Evolutionary conservation across 1,284 basidiomycete genomes (phyloP), one percentile per base, ranked within the genome.

Genomic region (Ustilago vetiveriae): DNA sequence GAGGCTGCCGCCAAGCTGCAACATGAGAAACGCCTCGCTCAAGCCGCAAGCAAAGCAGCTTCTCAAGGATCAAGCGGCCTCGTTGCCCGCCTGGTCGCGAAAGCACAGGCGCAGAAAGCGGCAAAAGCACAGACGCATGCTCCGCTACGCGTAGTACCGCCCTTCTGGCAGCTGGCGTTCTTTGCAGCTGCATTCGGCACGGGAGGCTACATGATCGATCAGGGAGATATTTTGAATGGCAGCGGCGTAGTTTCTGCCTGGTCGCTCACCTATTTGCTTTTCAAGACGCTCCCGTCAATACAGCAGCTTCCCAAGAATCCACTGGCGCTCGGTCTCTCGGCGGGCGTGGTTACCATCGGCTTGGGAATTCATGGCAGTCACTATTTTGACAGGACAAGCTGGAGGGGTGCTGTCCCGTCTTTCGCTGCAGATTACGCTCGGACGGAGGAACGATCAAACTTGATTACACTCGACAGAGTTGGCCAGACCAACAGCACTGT

Each of bases 161-260:
- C 76, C 1, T 79, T 77, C 50, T 78, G 75, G 75, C 75, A 78
- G 49, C 47, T 75, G 5, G 70, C 71, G 3, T 75, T 75, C 41
- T 74, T 79, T 29, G 51, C 74, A 7, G 60, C 58, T 6, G 58
- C 72, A 14, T 78, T 79, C 48, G 73, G 53, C 7, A 57, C 59
- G 3, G 78, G 76, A 3, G 78, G 74, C n/a, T 79, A 79, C 51
- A 79, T 79, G 32, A 76, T 78, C n/a, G 70, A 67, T 11, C 59
- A 75, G 29, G 75, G 75, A 4, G 78, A 79, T 52, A 43, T 32
- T 0, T 46, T 79, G 11, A 79, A 79, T 45, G 78, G 78, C 13
- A 73, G 76, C 29, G 78, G 78, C 29, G 74, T 75, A 8, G 56
- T 58, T 17, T 44, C 56, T 22, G 78, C 78, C 4, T 79, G 78